Conservation (phyloP, 2,329 filamentous ascomycete species). For the Colletotrichum horii region DNA sequence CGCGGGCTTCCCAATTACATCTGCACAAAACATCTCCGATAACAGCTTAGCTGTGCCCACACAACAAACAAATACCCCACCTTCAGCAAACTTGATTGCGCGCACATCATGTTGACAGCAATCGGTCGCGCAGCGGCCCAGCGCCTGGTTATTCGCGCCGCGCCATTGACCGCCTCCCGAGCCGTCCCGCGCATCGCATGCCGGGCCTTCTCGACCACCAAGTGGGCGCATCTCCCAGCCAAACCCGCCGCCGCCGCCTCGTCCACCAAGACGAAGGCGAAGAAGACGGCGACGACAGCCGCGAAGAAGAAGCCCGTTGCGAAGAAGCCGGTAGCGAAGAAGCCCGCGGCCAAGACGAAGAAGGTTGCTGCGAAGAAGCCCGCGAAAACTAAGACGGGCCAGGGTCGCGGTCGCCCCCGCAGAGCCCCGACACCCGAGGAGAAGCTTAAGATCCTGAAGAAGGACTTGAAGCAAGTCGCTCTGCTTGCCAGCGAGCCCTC, state of each 20-base stretch:
- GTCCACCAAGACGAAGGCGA: slow-evolving; percentile 22
- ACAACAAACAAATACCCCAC: background rate
- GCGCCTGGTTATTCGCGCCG: slow-evolving; percentile 32
- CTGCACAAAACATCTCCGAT: background rate
- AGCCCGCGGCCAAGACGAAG: slow-evolving; percentile 20
- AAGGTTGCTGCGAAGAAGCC: slow-evolving; percentile 4
- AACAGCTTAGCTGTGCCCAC: background rate
- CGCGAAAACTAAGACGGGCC: slow-evolving; percentile 29
- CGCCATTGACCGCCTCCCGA: slow-evolving; percentile 25
- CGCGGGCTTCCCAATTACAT: background rate
- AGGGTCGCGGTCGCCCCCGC: slow-evolving; percentile 12
- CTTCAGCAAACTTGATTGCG: background rate
- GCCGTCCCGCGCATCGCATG: slow-evolving; percentile 23
- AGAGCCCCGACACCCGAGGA: slow-evolving; percentile 44
- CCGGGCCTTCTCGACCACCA: slow-evolving; percentile 37
- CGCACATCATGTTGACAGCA: slow-evolving; percentile 44
- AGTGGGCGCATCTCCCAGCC: slow-evolving; percentile 29
- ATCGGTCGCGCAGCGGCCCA: slow-evolving; percentile 43
- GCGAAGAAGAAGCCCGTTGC: slow-evolving; percentile 24
- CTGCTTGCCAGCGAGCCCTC: slow-evolving; percentile 43
- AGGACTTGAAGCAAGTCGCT: slow-evolving; percentile 43
- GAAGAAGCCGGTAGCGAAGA: slow-evolving; percentile 30
- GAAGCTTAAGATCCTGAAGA: slow-evolving; percentile 35
- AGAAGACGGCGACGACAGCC: slow-evolving; percentile 28
- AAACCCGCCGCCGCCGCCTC: slow-evolving; percentile 21